Percentiles rank a stretch among this genome's conserved stretches.
Evolutionary conservation across 768 basidiomycete species (phyloP).

Genomic region (Auricularia auricula-judae): DNA sequence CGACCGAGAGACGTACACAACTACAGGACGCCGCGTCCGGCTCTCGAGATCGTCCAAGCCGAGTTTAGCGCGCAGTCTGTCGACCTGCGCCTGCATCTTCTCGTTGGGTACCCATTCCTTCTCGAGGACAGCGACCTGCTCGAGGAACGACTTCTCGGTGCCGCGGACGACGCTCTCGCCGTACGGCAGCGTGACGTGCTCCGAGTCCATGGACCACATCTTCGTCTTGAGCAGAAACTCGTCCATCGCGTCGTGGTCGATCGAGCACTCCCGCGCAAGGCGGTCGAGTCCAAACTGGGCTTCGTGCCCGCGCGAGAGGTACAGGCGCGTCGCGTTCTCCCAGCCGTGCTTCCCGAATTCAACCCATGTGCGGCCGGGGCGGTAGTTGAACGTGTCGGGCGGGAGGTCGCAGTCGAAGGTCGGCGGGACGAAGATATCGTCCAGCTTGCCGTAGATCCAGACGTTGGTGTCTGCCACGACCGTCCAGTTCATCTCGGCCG

Average conservation of each 20-base stretch:
- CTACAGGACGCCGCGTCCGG: neutral
- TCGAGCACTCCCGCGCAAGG: neutral
- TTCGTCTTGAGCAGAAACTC: neutral
- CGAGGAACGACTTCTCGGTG: neutral
- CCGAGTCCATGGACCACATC: neutral
- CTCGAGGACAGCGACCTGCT: neutral
- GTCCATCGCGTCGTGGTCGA: neutral
- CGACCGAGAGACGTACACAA: neutral
- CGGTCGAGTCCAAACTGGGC: neutral
- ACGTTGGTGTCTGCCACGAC: neutral
- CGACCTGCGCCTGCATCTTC: neutral
- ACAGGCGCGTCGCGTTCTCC: neutral
- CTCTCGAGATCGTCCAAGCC: neutral
- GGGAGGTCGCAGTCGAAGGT: neutral
- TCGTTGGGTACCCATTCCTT: neutral
- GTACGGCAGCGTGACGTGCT: neutral
- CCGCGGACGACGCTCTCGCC: neutral
- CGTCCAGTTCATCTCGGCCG: neutral
- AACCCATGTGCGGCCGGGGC: neutral
- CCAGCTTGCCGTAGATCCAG: neutral
- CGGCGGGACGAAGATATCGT: neutral
- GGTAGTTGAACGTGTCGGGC: neutral
- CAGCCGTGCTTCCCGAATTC: neutral
- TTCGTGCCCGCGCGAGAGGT: neutral
- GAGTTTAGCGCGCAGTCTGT: neutral